Base-by-base conservation (phyloP, 129 eudicot genomes). In the Chrysanthemum makinoi region DNA sequence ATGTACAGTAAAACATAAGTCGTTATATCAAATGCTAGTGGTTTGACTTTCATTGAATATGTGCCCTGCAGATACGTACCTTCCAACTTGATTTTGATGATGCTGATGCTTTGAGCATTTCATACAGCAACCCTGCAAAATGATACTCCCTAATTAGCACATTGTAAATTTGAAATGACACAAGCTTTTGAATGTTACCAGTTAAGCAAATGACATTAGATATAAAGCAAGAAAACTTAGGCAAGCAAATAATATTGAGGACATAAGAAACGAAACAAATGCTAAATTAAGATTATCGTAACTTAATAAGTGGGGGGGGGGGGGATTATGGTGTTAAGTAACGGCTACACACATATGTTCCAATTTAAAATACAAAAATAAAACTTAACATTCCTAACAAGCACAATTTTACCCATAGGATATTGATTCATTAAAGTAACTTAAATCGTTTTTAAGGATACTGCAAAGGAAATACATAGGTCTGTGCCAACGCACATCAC, bases 71-170 rank as follows among this genome's bases (percentile, higher is more conserved):
- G 57, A 60, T 70, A 47, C 18, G 26, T 82, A 95, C 99, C 97
- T 95, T 95, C 99, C 99, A 95, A 68, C 79, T 58, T 72, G 96
- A 83, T 79, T 68, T 82, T 84, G 86, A 68, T 68, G 83, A 80
- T 69, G 94, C 84, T 48, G 86, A 44, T 81, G n/a, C 17, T 52
- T 84, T 79, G 56, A 95, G 84, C 99, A 95, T 95, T 80, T 95
- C 99, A 72, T 71, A 72, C 74, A 95, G 81, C 67, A 95, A 76
- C 80, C 99, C 99, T 95, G 62, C 62, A 78, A 78, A 24, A 70
- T 7, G 64, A 62, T 73, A 70, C 11, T 58, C 47, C 15, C 69
- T 68, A 39, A 39, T 61, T 7, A 49, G 14, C 62, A 46, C 52
- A 47, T 67, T 62, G 72, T 60, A 59, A 68, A 68, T 14, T 26